A percentile compares a stretch with the other conserved stretches of the same genome.
Evolutionary conservation across 2,329 filamentous ascomycete species (phyloP).

Genomic region (Fusarium praegraminearum): DNA sequence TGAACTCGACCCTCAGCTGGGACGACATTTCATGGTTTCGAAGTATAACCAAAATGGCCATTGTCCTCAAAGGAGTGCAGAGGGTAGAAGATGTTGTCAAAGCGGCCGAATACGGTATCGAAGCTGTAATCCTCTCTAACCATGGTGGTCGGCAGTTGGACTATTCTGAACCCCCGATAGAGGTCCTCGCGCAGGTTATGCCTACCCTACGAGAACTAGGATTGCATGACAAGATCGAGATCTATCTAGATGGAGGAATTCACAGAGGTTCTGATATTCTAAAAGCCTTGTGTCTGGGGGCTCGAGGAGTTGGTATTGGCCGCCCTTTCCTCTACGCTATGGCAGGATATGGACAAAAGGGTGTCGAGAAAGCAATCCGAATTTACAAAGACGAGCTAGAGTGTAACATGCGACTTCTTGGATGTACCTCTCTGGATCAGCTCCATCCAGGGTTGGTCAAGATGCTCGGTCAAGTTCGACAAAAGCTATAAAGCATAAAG

Average conservation of each 20-base stretch:
- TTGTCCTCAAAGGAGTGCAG: slow-evolving; percentile 95
- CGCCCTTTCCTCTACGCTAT: slow-evolving; percentile 95
- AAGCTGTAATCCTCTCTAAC: slow-evolving; percentile 93
- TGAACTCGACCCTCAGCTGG: slow-evolving; percentile 86
- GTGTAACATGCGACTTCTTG: slow-evolving; percentile 97
- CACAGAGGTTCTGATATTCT: slow-evolving; percentile 91
- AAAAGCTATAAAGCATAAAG: background rate
- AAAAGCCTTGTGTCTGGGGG: slow-evolving; percentile 92
- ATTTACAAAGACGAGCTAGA: slow-evolving; percentile 95
- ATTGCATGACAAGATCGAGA: slow-evolving; percentile 79
- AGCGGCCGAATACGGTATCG: slow-evolving; percentile 80
- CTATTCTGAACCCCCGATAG: slow-evolving; percentile 85
- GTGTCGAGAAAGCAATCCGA: slow-evolving; percentile 93
- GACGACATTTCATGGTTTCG: slow-evolving; percentile 93
- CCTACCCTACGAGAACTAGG: slow-evolving; percentile 80
- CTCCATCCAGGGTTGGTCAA: slow-evolving; percentile 54
- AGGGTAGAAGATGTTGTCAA: slow-evolving; percentile 91
- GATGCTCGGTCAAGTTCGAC: background rate
- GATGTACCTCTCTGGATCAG: slow-evolving; percentile 78
- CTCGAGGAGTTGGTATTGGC: slow-evolving; percentile 91
- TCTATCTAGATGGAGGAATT: slow-evolving; percentile 91
- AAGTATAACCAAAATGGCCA: slow-evolving; percentile 89
- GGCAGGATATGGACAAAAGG: slow-evolving; percentile 86
- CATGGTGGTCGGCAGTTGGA: slow-evolving; percentile 95
- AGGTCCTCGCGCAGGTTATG: slow-evolving; percentile 92